Percentiles rank a stretch among this genome's conserved stretches.
These are phyloP conservation scores for Yarrowia sp. DNA, from an alignment of 805 yeast genomes.

Conservation along the genomic window DNA sequence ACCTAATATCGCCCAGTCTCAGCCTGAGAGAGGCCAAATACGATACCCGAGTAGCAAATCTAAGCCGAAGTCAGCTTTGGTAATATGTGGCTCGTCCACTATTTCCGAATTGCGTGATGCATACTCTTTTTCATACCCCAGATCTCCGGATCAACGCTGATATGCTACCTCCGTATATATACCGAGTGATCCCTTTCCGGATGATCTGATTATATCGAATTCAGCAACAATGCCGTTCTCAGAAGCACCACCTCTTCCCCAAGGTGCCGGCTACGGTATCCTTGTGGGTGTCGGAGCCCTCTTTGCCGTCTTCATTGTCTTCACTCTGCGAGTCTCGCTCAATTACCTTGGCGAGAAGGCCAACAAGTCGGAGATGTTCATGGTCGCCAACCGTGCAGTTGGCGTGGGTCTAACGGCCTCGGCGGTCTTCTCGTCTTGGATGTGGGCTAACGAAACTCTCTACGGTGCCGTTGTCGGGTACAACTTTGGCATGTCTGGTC, in stretches of 20 bases:
- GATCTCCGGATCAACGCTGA: neutral
- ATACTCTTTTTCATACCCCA: neutral
- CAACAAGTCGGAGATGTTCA: conserved; percentile 35
- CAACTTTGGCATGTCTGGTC: conserved; percentile 51
- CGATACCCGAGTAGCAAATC: neutral
- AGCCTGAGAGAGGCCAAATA: neutral
- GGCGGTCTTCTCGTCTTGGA: conserved; percentile 49
- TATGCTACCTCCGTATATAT: conserved; percentile 2
- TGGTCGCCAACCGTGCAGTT: conserved; percentile 45
- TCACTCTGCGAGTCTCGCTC: conserved; percentile 33
- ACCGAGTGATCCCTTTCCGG: neutral
- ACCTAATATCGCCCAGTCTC: neutral
- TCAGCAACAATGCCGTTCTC: neutral
- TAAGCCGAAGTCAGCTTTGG: neutral
- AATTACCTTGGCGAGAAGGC: conserved; percentile 31
- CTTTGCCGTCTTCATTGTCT: conserved; percentile 45
- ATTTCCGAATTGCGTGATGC: conserved; percentile 20
- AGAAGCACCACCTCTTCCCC: conserved; percentile 25
- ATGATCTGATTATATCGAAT: neutral
- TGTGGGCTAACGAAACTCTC: conserved; percentile 47
- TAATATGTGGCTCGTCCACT: conserved; percentile 15
- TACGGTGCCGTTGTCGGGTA: conserved; percentile 45
- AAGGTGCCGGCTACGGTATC: conserved; percentile 77
- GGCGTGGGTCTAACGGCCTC: conserved; percentile 46
- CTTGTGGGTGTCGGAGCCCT: conserved; percentile 77